Percentiles rank a stretch among this genome's conserved stretches.
phyloP scores from a whole-genome alignment of 345 rosid species.

The Aquilaria malaccensis region DNA sequence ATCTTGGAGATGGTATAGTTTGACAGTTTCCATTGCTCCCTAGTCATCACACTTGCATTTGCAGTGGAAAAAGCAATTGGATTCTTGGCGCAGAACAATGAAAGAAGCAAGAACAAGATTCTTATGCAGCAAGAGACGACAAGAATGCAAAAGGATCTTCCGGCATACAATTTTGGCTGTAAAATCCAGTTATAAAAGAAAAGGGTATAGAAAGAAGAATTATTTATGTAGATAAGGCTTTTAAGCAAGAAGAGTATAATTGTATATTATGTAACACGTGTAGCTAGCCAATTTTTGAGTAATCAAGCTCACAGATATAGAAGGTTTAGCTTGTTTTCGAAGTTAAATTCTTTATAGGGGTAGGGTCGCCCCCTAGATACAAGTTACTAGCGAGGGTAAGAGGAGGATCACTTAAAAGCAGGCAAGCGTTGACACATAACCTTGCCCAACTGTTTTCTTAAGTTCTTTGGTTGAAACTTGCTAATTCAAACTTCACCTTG shows the following conservation, averaged over 20 bases:
- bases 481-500: too few species aligned
- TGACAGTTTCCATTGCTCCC: background rate
- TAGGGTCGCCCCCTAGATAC: too few species aligned
- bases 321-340: too few species aligned
- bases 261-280: constrained; percentile 23
- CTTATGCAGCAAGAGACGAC: constrained; percentile 8
- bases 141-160: constrained; percentile 16
- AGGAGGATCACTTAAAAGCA: too few species aligned
- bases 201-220: constrained; percentile 7
- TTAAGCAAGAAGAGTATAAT: background rate
- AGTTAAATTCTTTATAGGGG: too few species aligned
- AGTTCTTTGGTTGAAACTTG: too few species aligned
- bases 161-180: constrained; percentile 25
- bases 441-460: too few species aligned
- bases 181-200: constrained; percentile 23
- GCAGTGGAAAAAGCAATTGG: background rate
- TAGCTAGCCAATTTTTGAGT: background rate
- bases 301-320: too few species aligned
- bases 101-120: background rate
- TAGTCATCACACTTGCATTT: background rate
- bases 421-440: too few species aligned
- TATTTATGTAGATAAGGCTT: constrained; percentile 29
- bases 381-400: too few species aligned
- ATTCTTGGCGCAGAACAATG: background rate
- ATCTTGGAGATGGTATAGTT: constrained; percentile 73